Evolutionary conservation across 192 early-diverging fungal species (phyloP), one percentile per base, ranked within the genome.

Genomic region (Endogone sp.): DNA sequence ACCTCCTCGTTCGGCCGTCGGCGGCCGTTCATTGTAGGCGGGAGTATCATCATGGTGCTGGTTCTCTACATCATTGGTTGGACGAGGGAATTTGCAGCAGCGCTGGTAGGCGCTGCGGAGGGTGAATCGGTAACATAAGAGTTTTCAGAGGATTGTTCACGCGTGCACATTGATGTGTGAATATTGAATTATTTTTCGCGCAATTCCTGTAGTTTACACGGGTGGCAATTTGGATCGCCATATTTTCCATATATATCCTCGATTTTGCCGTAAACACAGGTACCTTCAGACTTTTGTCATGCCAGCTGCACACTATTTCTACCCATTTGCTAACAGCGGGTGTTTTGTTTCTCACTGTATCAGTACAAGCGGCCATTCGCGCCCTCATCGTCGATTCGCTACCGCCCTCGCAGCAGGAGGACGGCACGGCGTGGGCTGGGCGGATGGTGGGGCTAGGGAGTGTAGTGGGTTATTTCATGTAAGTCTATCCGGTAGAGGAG

Each of bases 241-340:
- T 98, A 9, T 32, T 76, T 4, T 88, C 89, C 10, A 94, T 98
- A 64, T 98, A 95, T 73, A 66, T 91, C 10, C 78, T 99, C 23
- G 97, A 99, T 82, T 98, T 99, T 82, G 88, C 93, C 3, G 88
- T 98, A 57, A 98, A 98, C 72, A 86, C 86, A 56, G 84, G 84
- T 86, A 80, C 16, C n/a, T n/a, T n/a, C n/a, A n/a, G n/a, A n/a
- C n/a, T n/a, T n/a, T n/a, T n/a, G n/a, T n/a, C n/a, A n/a, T n/a
- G n/a, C n/a, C n/a, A n/a, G n/a, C n/a, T n/a, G n/a, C n/a, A n/a
- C n/a, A n/a, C n/a, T n/a, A n/a, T n/a, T n/a, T n/a, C n/a, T n/a
- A n/a, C n/a, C n/a, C n/a, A n/a, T n/a, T n/a, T n/a, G n/a, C n/a
- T n/a, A n/a, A n/a, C n/a, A n/a, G n/a, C n/a, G n/a, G n/a, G n/a